phyloP scores from a whole-genome alignment of 1,139 yeast species.

The Kluyveromyces sp. region DNA sequence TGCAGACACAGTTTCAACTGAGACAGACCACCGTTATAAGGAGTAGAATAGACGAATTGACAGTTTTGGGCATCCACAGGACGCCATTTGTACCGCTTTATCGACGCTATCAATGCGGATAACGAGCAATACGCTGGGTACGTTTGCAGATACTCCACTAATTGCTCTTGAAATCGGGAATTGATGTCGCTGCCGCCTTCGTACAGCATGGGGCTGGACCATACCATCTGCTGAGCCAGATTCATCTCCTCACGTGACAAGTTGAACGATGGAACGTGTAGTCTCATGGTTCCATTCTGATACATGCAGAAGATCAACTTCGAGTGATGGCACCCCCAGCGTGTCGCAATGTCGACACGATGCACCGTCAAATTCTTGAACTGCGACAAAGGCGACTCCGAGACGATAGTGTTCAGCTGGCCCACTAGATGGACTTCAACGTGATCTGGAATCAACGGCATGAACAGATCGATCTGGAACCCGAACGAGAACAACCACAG shows the following conservation, averaged over 20 bases:
- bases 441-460: conserved; percentile 17
- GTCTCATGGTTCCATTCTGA: conserved; percentile 38
- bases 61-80: conserved; percentile 37
- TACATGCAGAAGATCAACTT: conserved; percentile 58
- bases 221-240: conserved; percentile 56
- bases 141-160: conserved; percentile 38
- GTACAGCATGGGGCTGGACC: conserved; percentile 45
- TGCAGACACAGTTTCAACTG: conserved; percentile 40
- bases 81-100: conserved; percentile 33
- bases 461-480: conserved; percentile 28
- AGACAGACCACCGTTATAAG: conserved; percentile 42
- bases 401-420: conserved; percentile 30
- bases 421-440: conserved; percentile 23
- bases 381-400: conserved; percentile 11
- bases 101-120: not conserved
- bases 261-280: conserved; percentile 57
- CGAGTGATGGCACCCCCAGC: conserved; percentile 50
- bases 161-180: conserved; percentile 36
- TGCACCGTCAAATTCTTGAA: conserved; percentile 23
- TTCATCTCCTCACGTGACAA: conserved; percentile 47
- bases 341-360: conserved; percentile 11
- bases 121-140: conserved; percentile 29
- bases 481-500: conserved; percentile 33
- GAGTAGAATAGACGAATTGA: conserved; percentile 50
- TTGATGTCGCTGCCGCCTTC: not conserved